Evolutionary conservation across 768 basidiomycete species (phyloP).

Genomic region (Pisolithus tinctorius): DNA sequence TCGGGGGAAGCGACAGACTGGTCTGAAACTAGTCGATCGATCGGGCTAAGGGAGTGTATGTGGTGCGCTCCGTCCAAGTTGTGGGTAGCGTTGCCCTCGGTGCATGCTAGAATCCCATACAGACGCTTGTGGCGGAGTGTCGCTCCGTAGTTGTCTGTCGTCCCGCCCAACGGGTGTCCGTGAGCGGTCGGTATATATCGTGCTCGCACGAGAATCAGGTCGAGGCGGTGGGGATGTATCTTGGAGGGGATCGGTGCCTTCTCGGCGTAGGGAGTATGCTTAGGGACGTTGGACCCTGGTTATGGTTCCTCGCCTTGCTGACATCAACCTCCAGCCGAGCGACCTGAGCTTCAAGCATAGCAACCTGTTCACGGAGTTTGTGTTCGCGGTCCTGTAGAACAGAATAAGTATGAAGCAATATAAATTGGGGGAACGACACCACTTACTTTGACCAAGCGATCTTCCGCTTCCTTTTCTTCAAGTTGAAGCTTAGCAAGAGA

Average conservation of each 20-base stretch:
- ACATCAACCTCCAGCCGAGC: slow-evolving; percentile 53
- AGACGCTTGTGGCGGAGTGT: slow-evolving; percentile 47
- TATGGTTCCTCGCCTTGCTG: slow-evolving; percentile 35
- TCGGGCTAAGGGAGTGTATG: background rate
- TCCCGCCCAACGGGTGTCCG: slow-evolving; percentile 42
- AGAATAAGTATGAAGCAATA: slow-evolving; percentile 1
- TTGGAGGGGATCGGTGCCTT: slow-evolving; percentile 9
- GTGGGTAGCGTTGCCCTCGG: slow-evolving; percentile 23
- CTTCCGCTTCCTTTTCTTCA: slow-evolving; percentile 69
- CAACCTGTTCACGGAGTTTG: slow-evolving; percentile 61
- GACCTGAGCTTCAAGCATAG: slow-evolving; percentile 53
- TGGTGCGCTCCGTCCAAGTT: slow-evolving; percentile 5
- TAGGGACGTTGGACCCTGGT: slow-evolving; percentile 22
- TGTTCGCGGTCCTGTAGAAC: slow-evolving; percentile 57
- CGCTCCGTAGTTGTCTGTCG: slow-evolving; percentile 26
- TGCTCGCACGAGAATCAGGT: slow-evolving; percentile 73
- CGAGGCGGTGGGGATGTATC: slow-evolving; percentile 41
- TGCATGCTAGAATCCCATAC: slow-evolving; percentile 71
- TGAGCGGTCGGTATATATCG: slow-evolving; percentile 44
- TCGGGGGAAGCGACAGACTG: slow-evolving; percentile 56
- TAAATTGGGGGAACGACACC: background rate
- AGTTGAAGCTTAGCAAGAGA: slow-evolving; percentile 62
- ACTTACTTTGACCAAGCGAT: slow-evolving; percentile 58
- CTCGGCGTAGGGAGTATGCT: slow-evolving; percentile 37
- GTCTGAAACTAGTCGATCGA: slow-evolving; percentile 10